Percentiles rank a stretch among this genome's conserved stretches.
Conservation (phyloP, 805 yeast species). For the Candida nitratophila region DNA sequence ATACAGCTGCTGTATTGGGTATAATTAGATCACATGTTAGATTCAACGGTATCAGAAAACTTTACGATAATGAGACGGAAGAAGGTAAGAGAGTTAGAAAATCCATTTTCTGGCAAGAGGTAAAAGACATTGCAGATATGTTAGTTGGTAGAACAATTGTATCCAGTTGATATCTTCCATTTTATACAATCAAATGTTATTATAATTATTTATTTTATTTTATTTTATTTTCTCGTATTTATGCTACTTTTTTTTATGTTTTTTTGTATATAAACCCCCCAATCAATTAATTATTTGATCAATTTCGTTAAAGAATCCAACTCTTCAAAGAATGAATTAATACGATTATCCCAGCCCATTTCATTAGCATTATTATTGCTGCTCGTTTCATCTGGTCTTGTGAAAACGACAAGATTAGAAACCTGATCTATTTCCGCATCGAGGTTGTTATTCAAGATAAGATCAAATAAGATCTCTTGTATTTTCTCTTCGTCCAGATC, state of each 20-base stretch:
- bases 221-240: not conserved
- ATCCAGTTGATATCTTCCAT: too few species aligned
- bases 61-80: slow-evolving; percentile 87
- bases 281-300: not conserved
- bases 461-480: slow-evolving; percentile 6
- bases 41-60: slow-evolving; percentile 64
- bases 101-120: slow-evolving; percentile 71
- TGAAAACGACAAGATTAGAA: slow-evolving; percentile 10
- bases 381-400: not conserved
- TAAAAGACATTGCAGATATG: slow-evolving; percentile 75
- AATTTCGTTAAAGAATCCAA: slow-evolving; percentile 5
- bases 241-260: too few species aligned
- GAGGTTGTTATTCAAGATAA: slow-evolving; percentile 15
- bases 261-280: not conserved
- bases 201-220: not conserved
- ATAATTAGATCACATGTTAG: slow-evolving; percentile 68
- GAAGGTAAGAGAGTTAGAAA: slow-evolving; percentile 80
- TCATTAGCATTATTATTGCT: not conserved
- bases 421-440: slow-evolving; percentile 20
- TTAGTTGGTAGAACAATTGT: slow-evolving; percentile 60
- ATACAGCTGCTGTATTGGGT: slow-evolving; percentile 79
- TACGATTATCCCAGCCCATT: slow-evolving; percentile 3
- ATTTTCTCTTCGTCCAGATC: not conserved
- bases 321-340: slow-evolving; percentile 6
- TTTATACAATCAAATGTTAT: too few species aligned